Evolutionary conservation across 1,284 basidiomycete species (phyloP).

Genomic region (Agaricales sp.): DNA sequence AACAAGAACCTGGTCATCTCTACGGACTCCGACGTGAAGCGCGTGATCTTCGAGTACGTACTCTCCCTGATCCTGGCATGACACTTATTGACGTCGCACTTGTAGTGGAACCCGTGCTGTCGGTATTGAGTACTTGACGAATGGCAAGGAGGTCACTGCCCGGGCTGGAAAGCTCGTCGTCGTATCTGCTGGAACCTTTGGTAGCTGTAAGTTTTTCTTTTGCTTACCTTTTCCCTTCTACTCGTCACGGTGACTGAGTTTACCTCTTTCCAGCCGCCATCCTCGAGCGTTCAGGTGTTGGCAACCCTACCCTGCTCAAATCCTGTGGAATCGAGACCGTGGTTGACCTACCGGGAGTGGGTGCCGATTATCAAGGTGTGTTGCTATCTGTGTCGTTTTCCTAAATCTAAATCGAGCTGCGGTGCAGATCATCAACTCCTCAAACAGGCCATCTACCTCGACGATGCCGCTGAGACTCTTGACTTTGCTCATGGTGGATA

Average conservation of each 20-base stretch:
- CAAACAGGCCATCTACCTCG: background rate
- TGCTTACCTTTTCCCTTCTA: background rate
- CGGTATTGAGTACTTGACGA: conserved; percentile 40
- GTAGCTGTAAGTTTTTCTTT: conserved; percentile 11
- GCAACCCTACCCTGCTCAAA: conserved; percentile 27
- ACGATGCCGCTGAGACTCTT: background rate
- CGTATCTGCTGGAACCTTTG: conserved; percentile 42
- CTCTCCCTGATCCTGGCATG: background rate
- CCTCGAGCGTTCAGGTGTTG: conserved; percentile 34
- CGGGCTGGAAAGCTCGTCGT: conserved; percentile 35
- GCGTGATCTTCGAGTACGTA: conserved; percentile 38
- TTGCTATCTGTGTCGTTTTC: background rate
- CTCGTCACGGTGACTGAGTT: background rate
- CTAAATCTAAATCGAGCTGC: background rate
- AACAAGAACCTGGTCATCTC: conserved; percentile 32
- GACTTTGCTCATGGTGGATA: conserved; percentile 1
- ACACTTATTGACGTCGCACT: background rate
- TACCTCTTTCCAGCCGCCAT: conserved; percentile 9
- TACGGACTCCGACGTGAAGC: conserved; percentile 29
- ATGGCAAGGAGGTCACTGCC: conserved; percentile 22
- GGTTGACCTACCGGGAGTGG: conserved; percentile 49
- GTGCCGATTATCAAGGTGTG: conserved; percentile 42
- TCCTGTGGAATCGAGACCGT: conserved; percentile 27
- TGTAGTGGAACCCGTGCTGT: conserved; percentile 29
- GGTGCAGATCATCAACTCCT: background rate